Percentiles rank a stretch among this genome's conserved stretches.
These are phyloP conservation scores for Athelia sp. DNA, from an alignment of 1,284 basidiomycete species.

Conservation along the genomic window DNA sequence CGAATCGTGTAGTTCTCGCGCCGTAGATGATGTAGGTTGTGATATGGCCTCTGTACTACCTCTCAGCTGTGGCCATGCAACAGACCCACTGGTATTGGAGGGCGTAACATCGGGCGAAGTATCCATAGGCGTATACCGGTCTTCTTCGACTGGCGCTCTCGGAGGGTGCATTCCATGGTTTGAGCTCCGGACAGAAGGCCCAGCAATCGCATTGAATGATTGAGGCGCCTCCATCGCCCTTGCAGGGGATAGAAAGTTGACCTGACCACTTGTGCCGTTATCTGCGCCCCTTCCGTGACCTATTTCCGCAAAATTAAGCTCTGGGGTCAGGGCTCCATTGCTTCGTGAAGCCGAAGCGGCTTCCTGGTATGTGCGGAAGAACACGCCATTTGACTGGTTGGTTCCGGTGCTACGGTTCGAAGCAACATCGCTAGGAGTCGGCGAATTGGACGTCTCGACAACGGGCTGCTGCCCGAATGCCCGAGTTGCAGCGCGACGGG, in stretches of 20 bases:
- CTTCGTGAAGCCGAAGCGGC: constrained; percentile 32
- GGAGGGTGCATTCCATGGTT: neutral
- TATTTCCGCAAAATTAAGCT: constrained; percentile 70
- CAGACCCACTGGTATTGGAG: constrained; percentile 3
- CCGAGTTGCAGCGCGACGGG: constrained; percentile 27
- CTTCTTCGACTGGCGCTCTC: neutral
- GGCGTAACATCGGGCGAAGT: constrained; percentile 17
- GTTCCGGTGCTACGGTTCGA: constrained; percentile 51
- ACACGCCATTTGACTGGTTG: constrained; percentile 52
- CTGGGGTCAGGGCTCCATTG: constrained; percentile 63
- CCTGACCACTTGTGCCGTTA: constrained; percentile 6
- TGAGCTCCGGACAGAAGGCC: neutral
- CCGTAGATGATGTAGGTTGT: constrained; percentile 20
- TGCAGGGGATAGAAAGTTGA: neutral
- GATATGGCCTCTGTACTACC: constrained; percentile 12
- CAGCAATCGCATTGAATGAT: neutral
- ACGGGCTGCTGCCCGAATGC: constrained; percentile 58
- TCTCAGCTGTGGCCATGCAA: constrained; percentile 21
- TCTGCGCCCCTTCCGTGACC: constrained; percentile 63
- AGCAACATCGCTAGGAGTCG: constrained; percentile 51
- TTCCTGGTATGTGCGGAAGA: constrained; percentile 59
- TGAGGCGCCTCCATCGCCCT: neutral
- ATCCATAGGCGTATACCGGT: too few species aligned
- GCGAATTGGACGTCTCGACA: constrained; percentile 55
- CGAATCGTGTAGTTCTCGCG: constrained; percentile 36